A percentile compares a stretch with the other conserved stretches of the same genome.
phyloP scores from a whole-genome alignment of 2,329 filamentous ascomycete species.

The Talaromyces sp. region DNA sequence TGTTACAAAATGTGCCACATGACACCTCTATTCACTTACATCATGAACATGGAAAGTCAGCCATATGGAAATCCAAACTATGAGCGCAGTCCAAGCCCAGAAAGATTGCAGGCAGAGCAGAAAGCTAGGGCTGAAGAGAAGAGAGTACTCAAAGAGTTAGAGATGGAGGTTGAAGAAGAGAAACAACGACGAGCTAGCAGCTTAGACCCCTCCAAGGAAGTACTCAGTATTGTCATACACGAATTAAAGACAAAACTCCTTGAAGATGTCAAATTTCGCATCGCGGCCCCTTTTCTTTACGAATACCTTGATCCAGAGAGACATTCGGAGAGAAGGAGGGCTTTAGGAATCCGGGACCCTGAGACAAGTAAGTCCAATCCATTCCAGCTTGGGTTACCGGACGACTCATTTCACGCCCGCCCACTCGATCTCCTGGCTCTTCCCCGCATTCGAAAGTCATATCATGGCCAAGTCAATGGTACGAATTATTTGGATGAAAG shows the following conservation, averaged over 20 bases:
- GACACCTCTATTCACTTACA: constrained; percentile 84
- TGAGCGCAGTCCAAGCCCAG: constrained; percentile 48
- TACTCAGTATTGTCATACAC: constrained; percentile 69
- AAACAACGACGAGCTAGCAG: constrained; percentile 82
- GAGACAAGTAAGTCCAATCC: constrained; percentile 56
- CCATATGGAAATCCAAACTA: constrained; percentile 64
- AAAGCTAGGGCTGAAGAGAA: constrained; percentile 64
- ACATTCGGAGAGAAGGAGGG: constrained; percentile 73
- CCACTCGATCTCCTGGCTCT: constrained; percentile 60
- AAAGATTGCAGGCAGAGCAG: constrained; percentile 43
- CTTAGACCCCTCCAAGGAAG: constrained; percentile 84
- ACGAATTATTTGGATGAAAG: constrained; percentile 67
- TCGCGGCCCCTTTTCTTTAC: constrained; percentile 76
- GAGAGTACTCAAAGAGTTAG: constrained; percentile 66
- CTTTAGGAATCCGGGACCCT: constrained; percentile 70
- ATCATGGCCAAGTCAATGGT: constrained; percentile 56
- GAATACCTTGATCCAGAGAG: constrained; percentile 78
- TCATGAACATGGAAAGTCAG: constrained; percentile 85
- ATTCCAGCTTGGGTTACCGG: constrained; percentile 55
- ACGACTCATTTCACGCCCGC: constrained; percentile 32
- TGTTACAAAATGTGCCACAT: constrained; percentile 77
- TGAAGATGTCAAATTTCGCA: constrained; percentile 80
- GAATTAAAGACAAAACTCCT: constrained; percentile 85
- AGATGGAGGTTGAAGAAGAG: constrained; percentile 81
- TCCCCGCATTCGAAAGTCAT: constrained; percentile 69